Percentiles rank a stretch among this genome's conserved stretches.
Evolutionary conservation across 139 green algal species (phyloP).

Genomic region (Helicosporidium sp.): DNA sequence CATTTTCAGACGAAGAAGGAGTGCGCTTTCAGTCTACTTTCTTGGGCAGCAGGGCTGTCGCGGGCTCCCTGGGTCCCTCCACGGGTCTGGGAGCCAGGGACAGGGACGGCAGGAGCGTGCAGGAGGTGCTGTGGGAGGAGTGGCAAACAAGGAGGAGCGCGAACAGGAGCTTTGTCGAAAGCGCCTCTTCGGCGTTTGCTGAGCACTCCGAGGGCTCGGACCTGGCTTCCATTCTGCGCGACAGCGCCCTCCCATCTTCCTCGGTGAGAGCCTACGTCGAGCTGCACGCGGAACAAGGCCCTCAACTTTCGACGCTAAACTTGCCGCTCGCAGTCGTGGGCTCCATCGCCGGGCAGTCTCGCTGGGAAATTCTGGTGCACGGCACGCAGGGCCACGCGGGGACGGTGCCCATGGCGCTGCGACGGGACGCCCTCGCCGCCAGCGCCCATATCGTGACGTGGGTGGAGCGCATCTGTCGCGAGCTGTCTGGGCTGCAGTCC

Average conservation of each 20-base stretch:
- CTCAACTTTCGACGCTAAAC: conserved; percentile 42
- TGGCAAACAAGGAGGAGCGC: no score
- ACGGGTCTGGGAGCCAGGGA: conserved; percentile 32
- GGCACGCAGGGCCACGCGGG: conserved; percentile 66
- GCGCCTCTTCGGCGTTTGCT: no score
- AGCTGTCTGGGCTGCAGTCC: no score
- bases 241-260: background rate
- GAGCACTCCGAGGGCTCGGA: conserved; percentile 20
- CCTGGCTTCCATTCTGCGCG: conserved; percentile 7
- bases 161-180: no score
- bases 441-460: conserved; percentile 38
- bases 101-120: conserved; percentile 28
- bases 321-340: conserved; percentile 53
- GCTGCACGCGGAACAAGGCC: conserved; percentile 88
- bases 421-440: conserved; percentile 49
- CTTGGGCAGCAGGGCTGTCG: conserved; percentile 56
- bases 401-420: conserved; percentile 69
- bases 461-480: conserved; percentile 52
- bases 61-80: conserved; percentile 34
- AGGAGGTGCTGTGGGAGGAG: conserved; percentile 29
- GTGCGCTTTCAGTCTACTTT: conserved; percentile 80
- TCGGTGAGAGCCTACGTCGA: conserved; percentile 53
- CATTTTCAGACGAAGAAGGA: conserved; percentile 80
- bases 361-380: conserved; percentile 34
- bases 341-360: conserved; percentile 68